These are phyloP conservation scores for Bruguiera parviflora DNA, from an alignment of 345 rosid genomes.

Conservation along the genomic window DNA sequence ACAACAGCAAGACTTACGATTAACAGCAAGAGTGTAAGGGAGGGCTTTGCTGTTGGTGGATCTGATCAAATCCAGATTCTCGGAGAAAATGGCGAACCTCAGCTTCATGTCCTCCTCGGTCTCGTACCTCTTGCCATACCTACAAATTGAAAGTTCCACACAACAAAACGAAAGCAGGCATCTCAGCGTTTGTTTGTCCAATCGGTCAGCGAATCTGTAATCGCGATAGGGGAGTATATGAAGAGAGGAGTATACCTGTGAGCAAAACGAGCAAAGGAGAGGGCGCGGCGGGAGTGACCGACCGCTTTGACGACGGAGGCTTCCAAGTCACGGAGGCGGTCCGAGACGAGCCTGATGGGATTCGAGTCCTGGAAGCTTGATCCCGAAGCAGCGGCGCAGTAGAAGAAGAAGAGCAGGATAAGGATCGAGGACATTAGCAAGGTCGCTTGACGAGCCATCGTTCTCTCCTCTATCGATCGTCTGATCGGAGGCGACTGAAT, in stretches of 20 bases:
- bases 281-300: slow-evolving; percentile 59
- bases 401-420: slow-evolving; percentile 22
- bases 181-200: too few relatives aligned
- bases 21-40: slow-evolving; percentile 63
- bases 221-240: too few relatives aligned
- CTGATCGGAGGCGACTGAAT: too few relatives aligned
- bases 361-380: slow-evolving; percentile 59
- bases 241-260: slow-evolving; percentile 37
- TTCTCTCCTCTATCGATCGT: too few relatives aligned
- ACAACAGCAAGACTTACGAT: slow-evolving; percentile 37
- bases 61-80: slow-evolving; percentile 70
- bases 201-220: background rate
- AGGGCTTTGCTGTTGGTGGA: slow-evolving; percentile 63
- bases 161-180: background rate
- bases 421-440: slow-evolving; percentile 28
- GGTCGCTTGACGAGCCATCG: slow-evolving; percentile 37
- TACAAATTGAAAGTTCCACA: slow-evolving; percentile 12
- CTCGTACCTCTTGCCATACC: slow-evolving; percentile 72
- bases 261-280: slow-evolving; percentile 83
- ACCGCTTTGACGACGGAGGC: slow-evolving; percentile 51
- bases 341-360: slow-evolving; percentile 69
- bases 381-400: slow-evolving; percentile 33
- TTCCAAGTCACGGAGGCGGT: slow-evolving; percentile 56
- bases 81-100: slow-evolving; percentile 66
- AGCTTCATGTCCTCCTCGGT: slow-evolving; percentile 65